Conservation (phyloP, 768 basidiomycete species). For the Russula brevipes region DNA sequence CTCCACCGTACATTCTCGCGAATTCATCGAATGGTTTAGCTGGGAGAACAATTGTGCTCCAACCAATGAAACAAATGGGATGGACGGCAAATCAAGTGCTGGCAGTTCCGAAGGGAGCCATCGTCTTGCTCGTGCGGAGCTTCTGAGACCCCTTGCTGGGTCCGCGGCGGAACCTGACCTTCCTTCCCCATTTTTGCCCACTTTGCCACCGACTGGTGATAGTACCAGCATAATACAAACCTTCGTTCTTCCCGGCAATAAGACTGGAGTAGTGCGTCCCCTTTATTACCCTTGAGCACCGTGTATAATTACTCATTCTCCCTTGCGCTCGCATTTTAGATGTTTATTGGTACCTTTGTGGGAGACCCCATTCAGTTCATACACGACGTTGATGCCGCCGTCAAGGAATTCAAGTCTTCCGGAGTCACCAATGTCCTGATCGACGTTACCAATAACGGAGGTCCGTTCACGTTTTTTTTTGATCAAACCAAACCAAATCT, state of each 20-base stretch:
- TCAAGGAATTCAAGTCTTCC: constrained; percentile 42
- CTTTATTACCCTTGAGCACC: not conserved
- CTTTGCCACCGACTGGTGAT: constrained; percentile 40
- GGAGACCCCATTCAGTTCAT: constrained; percentile 49
- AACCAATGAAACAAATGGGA: constrained; percentile 45
- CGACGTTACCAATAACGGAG: constrained; percentile 59
- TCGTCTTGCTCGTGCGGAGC: constrained; percentile 29
- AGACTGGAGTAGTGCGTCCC: constrained; percentile 52
- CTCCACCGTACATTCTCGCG: not conserved
- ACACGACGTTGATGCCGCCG: constrained; percentile 42
- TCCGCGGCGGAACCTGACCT: constrained; percentile 39
- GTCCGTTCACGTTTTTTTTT: constrained; percentile 32
- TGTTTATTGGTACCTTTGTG: constrained; percentile 58
- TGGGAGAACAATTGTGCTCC: constrained; percentile 58
- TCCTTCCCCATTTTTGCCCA: constrained; percentile 46
- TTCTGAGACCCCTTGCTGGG: not conserved
- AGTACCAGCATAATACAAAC: constrained; percentile 51
- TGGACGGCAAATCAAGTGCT: constrained; percentile 36
- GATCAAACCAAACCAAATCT: not conserved
- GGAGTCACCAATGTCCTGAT: constrained; percentile 50
- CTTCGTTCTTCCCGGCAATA: constrained; percentile 49
- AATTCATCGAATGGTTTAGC: constrained; percentile 32
- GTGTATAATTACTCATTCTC: not conserved
- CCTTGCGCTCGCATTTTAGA: constrained; percentile 33
- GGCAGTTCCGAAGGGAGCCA: constrained; percentile 24